Conservation (phyloP, 2,329 filamentous ascomycete species). For the Rhynchosporium graminicola region DNA sequence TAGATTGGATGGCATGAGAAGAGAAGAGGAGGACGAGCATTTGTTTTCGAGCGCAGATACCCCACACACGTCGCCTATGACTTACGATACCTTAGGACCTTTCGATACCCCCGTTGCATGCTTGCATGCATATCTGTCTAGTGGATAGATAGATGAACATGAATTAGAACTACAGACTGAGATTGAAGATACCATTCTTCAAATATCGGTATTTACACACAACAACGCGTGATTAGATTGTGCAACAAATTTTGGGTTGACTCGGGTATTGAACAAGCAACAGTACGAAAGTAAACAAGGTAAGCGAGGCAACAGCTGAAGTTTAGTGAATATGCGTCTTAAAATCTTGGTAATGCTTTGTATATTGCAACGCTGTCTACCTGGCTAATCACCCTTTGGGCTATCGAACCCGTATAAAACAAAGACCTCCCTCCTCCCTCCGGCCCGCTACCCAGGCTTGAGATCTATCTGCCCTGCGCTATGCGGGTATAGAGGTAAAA, state of each 20-base stretch:
- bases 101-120: constrained; percentile 16
- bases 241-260: too few relatives aligned
- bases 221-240: too few relatives aligned
- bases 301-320: neutral
- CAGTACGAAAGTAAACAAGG: neutral
- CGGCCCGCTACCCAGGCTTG: neutral
- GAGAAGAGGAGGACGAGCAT: constrained; percentile 7
- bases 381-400: neutral
- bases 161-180: neutral
- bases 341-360: too few relatives aligned
- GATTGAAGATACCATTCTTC: neutral
- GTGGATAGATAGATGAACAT: neutral
- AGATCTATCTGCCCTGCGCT: neutral
- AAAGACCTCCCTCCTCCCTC: neutral
- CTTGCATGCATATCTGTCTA: neutral
- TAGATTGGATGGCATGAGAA: constrained; percentile 4
- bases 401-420: neutral
- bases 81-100: constrained; percentile 6
- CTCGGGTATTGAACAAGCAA: too few relatives aligned
- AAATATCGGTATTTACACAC: too few relatives aligned
- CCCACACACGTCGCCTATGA: constrained; percentile 13
- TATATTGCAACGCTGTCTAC: constrained; percentile 1
- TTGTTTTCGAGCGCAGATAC: constrained; percentile 20
- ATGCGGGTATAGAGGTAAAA: neutral
- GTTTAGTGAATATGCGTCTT: too few relatives aligned